These are phyloP conservation scores for Claviceps sp. DNA, from an alignment of 2,329 filamentous ascomycete species.

Conservation along the genomic window DNA sequence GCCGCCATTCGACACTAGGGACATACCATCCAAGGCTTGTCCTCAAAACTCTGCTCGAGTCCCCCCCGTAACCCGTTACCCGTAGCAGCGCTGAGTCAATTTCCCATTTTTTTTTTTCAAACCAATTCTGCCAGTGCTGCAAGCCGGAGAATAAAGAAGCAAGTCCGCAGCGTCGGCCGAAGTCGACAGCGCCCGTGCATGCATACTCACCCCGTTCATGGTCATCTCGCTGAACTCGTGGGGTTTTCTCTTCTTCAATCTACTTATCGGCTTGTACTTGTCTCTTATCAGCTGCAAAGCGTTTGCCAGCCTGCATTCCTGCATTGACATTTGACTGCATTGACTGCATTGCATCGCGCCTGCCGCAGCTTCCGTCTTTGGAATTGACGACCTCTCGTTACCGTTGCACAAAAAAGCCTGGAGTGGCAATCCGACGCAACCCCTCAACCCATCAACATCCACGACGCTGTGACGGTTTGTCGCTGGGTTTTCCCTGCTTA, in stretches of 20 bases:
- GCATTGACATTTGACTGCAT: background rate
- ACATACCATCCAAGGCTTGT: slow-evolving; percentile 2
- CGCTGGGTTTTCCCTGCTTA: background rate
- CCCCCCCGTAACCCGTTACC: background rate
- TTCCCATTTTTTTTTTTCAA: background rate
- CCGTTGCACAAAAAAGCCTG: background rate
- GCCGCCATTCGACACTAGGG: background rate
- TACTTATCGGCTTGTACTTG: background rate
- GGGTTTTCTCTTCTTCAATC: no score
- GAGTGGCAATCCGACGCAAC: background rate
- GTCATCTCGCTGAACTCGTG: background rate
- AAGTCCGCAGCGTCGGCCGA: no score
- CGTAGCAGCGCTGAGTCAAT: background rate
- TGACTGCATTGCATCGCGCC: slow-evolving; percentile 1
- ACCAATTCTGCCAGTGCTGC: background rate
- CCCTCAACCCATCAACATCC: no score
- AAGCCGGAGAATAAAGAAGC: background rate
- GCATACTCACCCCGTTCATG: background rate
- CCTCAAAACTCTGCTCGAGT: slow-evolving; percentile 5
- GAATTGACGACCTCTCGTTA: background rate
- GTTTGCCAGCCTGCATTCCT: background rate
- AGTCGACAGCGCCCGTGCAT: background rate
- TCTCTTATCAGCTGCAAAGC: background rate
- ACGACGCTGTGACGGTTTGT: background rate
- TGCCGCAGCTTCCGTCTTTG: background rate